These are phyloP conservation scores for Colletotrichum costaricense DNA, from an alignment of 2,329 filamentous ascomycete genomes.

Conservation along the genomic window DNA sequence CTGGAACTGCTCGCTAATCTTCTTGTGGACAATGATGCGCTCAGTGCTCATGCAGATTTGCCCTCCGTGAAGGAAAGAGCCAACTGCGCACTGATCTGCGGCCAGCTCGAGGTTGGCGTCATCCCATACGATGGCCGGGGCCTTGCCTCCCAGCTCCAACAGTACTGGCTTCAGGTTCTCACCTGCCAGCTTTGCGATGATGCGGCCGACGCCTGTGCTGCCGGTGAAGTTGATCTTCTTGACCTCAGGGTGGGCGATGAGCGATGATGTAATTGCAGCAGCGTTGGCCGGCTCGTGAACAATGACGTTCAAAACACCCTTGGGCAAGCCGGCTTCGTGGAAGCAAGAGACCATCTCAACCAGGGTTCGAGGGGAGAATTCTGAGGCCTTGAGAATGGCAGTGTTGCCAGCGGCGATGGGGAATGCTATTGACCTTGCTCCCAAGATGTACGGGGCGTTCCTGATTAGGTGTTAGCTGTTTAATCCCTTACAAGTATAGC, in stretches of 20 bases:
- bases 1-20: conserved; percentile 59
- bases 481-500: background rate
- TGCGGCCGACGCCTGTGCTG: conserved; percentile 77
- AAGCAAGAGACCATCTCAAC: conserved; percentile 73
- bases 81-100: conserved; percentile 74
- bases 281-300: conserved; percentile 75
- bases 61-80: conserved; percentile 78
- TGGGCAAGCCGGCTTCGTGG: conserved; percentile 80
- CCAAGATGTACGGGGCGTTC: conserved; percentile 69
- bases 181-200: conserved; percentile 77
- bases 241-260: conserved; percentile 75
- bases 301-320: conserved; percentile 79
- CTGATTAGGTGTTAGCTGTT: conserved; percentile 44
- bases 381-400: conserved; percentile 77
- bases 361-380: conserved; percentile 73
- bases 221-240: conserved; percentile 92
- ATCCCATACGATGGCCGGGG: conserved; percentile 80
- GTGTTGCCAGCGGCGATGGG: conserved; percentile 85
- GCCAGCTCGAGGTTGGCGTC: conserved; percentile 83
- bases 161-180: conserved; percentile 82
- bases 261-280: conserved; percentile 70
- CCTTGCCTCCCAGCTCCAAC: conserved; percentile 87
- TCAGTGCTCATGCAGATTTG: conserved; percentile 92
- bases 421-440: conserved; percentile 64
- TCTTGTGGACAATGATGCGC: conserved; percentile 70